Base-by-base conservation (phyloP, 257 asterid species). In the Linaria vulgaris region DNA sequence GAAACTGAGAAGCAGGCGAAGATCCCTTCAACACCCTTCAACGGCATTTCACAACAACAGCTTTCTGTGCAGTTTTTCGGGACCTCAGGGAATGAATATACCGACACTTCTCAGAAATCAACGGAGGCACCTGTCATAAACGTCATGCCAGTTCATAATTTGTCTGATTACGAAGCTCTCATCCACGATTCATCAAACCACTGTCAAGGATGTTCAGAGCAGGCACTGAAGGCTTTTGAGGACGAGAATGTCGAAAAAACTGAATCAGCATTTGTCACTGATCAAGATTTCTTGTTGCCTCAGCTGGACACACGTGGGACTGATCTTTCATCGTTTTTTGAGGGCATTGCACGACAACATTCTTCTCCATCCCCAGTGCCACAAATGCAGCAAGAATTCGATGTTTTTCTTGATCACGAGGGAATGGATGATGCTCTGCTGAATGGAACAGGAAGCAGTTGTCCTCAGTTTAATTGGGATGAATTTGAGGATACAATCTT, bases 401-500 rank as follows among this genome's bases (percentile, higher is more conserved):
- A 78, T 55, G 65, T 51, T 2, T 65, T 75, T 55, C 65, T 69
- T 24, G 64, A 51, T 19, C 68, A 63, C 37, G 70, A 51, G 34
- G 78, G 62, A 56, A 43, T 54, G 8, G 77, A 64, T 20, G 68
- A 71, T 45, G 24, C 64, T 38, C 31, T 63, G 59, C 19, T 63
- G 22, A 71, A 69, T 52, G 81, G 66, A 58, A 64, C 71, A 20
- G 82, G 56, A 30, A 39, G 49, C 73, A 21, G 69, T 23, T 71
- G 67, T 25, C 24, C 72, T 58, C 69, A 56, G n/a, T 59, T 54
- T 59, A 76, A 73, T 56, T 72, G 82, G 80, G 73, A 57, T n/a
- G 78, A 69, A 25, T 68, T 76, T 61, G 76, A 68, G 9, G 70
- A 72, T 25, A 50, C 69, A 15, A 9, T 69, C 20, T 74, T 74